Conservation (phyloP, 306 rosid species). For the Ochetophila trinervis region DNA sequence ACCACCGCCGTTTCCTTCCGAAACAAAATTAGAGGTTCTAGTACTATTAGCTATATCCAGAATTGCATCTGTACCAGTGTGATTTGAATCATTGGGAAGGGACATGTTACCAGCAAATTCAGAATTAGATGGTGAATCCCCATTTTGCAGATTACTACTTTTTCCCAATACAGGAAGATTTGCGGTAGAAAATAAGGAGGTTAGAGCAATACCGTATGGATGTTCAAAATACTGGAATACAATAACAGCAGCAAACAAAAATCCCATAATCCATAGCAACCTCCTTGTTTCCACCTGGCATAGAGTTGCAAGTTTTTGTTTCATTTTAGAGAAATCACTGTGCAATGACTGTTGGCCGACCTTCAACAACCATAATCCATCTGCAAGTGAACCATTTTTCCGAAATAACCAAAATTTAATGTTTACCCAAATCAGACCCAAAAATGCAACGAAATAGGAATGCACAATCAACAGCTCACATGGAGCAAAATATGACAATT, state of each 20-base stretch:
- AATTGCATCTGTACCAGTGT: constrained; percentile 17
- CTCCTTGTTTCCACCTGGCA: constrained; percentile 47
- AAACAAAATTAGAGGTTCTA: constrained; percentile 14
- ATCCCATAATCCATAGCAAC: constrained; percentile 47
- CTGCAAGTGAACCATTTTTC: constrained; percentile 30
- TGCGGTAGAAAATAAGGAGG: constrained; percentile 36
- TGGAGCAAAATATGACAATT: not conserved
- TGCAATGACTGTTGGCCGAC: constrained; percentile 19
- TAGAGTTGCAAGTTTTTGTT: constrained; percentile 37
- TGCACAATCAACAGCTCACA: not conserved
- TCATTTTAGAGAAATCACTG: constrained; percentile 45
- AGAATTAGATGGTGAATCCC: constrained; percentile 26
- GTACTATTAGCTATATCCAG: constrained; percentile 26
- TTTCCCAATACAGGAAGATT: constrained; percentile 27
- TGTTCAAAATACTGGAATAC: constrained; percentile 50
- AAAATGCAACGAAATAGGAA: not conserved
- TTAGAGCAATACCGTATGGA: constrained; percentile 37
- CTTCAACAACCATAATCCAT: constrained; percentile 34
- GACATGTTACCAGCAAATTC: constrained; percentile 19
- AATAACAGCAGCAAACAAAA: constrained; percentile 49
- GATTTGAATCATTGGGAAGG: constrained; percentile 28
- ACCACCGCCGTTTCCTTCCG: constrained; percentile 22
- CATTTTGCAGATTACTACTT: constrained; percentile 21
- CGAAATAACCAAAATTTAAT: not conserved
- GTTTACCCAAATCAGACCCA: not conserved